These are phyloP conservation scores for Colletotrichum cuscutae DNA, from an alignment of 2,329 filamentous ascomycete species.

Conservation along the genomic window DNA sequence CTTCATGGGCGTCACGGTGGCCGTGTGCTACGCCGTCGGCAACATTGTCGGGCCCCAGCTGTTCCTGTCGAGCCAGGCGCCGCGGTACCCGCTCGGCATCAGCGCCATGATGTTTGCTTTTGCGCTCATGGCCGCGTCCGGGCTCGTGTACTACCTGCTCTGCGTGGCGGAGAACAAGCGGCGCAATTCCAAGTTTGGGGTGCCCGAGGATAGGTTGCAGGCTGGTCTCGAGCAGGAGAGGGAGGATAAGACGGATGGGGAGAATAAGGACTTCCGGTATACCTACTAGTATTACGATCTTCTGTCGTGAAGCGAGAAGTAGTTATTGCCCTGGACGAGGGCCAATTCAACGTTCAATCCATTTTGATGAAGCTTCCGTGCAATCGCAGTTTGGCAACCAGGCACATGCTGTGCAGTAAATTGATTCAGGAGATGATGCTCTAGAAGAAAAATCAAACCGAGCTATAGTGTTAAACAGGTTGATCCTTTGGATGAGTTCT, in stretches of 20 bases:
- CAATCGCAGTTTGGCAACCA: too few species aligned
- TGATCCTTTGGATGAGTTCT: too few species aligned
- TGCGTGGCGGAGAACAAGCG: constrained; percentile 40
- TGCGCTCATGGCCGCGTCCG: constrained; percentile 38
- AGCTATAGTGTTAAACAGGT: too few species aligned
- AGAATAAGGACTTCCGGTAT: constrained; percentile 34
- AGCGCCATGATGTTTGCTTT: constrained; percentile 42
- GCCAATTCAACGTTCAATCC: background rate
- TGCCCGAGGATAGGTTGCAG: constrained; percentile 16
- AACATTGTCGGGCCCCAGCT: constrained; percentile 46
- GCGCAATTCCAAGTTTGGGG: constrained; percentile 28
- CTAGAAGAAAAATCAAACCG: too few species aligned
- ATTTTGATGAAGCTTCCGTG: background rate
- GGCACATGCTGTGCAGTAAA: background rate
- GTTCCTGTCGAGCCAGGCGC: constrained; percentile 41
- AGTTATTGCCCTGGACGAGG: too few species aligned
- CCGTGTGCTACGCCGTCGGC: constrained; percentile 43
- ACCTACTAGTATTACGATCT: constrained; percentile 5
- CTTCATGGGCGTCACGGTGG: constrained; percentile 42
- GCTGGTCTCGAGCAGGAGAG: constrained; percentile 31
- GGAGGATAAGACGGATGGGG: constrained; percentile 28
- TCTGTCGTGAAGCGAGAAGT: background rate
- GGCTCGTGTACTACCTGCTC: constrained; percentile 37
- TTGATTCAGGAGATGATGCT: too few species aligned
- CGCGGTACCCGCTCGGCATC: constrained; percentile 42